Conservation (phyloP, 495 filamentous ascomycete genomes). For the Annulohypoxylon moriforme region DNA sequence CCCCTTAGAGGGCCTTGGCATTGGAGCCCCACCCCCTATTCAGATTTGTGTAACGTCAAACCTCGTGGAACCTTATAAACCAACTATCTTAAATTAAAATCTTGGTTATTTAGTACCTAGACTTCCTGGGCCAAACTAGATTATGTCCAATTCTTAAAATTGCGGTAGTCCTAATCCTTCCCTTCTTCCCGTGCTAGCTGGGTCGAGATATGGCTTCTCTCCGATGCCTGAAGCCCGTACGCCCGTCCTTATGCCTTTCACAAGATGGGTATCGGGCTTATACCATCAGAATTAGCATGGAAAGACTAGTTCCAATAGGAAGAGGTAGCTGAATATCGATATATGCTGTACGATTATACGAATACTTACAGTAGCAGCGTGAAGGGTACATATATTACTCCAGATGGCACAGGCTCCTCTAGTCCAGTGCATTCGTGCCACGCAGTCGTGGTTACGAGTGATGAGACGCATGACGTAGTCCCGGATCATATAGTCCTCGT, state of each 20-base stretch:
- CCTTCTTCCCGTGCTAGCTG: slow-evolving; percentile 56
- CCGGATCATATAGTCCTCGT: slow-evolving; percentile 55
- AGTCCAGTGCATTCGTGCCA: slow-evolving; percentile 59
- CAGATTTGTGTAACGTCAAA: no score
- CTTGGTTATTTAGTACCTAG: no score
- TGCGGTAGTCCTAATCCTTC: slow-evolving; percentile 56
- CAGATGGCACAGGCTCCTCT: slow-evolving; percentile 55
- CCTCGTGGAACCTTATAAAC: no score
- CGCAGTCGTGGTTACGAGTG: slow-evolving; percentile 56
- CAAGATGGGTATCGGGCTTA: slow-evolving; percentile 58
- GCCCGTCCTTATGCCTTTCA: slow-evolving; percentile 52
- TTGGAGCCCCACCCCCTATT: no score
- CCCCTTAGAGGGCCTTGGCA: no score
- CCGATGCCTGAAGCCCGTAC: slow-evolving; percentile 58
- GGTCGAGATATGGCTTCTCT: slow-evolving; percentile 61
- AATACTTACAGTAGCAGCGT: slow-evolving; percentile 54
- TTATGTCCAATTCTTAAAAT: no score
- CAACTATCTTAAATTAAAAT: no score
- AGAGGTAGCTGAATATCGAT: no score
- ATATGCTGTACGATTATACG: neutral
- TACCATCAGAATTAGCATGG: slow-evolving; percentile 1
- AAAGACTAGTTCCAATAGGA: neutral
- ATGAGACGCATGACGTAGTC: slow-evolving; percentile 57
- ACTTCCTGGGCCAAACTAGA: no score
- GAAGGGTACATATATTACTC: slow-evolving; percentile 53